phyloP scores from a whole-genome alignment of 192 early-diverging fungal species.

The Spizellomyces punctatus region DNA sequence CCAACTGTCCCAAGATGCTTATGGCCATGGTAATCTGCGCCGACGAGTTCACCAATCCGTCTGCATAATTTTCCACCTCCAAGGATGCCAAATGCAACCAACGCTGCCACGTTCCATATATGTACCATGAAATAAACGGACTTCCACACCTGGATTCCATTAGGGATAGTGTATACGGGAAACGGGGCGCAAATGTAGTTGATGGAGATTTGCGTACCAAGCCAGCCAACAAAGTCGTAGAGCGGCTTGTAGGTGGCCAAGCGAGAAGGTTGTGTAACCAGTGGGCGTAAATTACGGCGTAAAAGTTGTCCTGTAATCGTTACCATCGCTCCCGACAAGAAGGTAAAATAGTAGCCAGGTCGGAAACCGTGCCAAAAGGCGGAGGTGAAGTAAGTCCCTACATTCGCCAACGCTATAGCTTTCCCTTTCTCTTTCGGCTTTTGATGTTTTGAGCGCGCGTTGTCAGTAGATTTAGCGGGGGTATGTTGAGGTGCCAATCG shows the following conservation, averaged over 20 bases:
- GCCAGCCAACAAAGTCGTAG: conserved; percentile 37
- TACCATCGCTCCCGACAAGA: conserved; percentile 31
- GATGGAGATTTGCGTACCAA: conserved; percentile 32
- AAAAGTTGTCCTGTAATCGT: conserved; percentile 20
- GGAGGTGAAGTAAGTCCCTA: conserved; percentile 77
- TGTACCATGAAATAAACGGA: conserved; percentile 26
- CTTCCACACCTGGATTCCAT: conserved; percentile 28
- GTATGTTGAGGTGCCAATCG: conserved; percentile 45
- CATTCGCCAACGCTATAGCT: conserved; percentile 46
- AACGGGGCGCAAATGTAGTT: conserved; percentile 46
- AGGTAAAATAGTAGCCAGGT: conserved; percentile 44
- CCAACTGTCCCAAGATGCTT: not conserved
- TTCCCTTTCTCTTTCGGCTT: conserved; percentile 35
- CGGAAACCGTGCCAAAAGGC: conserved; percentile 95
- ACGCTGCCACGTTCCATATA: conserved; percentile 19
- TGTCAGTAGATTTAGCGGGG: conserved; percentile 14
- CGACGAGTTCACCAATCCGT: conserved; percentile 18
- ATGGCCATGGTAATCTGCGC: conserved; percentile 6
- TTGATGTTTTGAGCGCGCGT: conserved; percentile 8
- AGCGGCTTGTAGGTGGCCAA: conserved; percentile 22
- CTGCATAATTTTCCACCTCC: conserved; percentile 19
- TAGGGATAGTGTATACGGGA: conserved; percentile 22
- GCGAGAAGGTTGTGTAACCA: conserved; percentile 16
- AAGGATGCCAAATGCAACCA: conserved; percentile 26
- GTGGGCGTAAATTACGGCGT: conserved; percentile 28